Conservation (phyloP, 306 rosid genomes). For the Vicia faba region DNA sequence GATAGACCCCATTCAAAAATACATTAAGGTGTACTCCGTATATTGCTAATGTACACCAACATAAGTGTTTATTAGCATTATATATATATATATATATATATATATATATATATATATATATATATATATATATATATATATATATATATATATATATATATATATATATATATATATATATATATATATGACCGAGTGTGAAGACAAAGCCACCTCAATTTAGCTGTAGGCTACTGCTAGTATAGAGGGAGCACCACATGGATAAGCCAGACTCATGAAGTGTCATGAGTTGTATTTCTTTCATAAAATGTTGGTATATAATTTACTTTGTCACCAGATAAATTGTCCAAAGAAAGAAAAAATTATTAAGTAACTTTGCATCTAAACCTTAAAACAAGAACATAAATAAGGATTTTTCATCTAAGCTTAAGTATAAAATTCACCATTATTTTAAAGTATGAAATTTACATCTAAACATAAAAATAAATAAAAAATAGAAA, state of each 20-base stretch:
- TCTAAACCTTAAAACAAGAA: not conserved
- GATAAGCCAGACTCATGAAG: not conserved
- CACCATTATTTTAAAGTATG: not conserved
- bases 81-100: too few species aligned
- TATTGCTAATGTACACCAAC: too few species aligned
- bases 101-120: too few species aligned
- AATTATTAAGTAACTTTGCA: not conserved
- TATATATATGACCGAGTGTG: not conserved
- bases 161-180: too few species aligned
- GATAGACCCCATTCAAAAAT: too few species aligned
- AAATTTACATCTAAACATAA: not conserved
- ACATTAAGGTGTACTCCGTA: too few species aligned
- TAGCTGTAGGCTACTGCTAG: conserved; percentile 26
- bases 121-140: too few species aligned
- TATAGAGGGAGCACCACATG: conserved; percentile 38
- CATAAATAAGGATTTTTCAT: too few species aligned
- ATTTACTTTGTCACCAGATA: not conserved
- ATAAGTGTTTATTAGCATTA: too few species aligned
- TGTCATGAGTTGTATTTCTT: conserved; percentile 25
- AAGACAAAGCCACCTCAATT: conserved; percentile 39
- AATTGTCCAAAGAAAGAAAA: not conserved
- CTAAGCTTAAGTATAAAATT: not conserved
- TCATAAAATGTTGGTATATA: not conserved
- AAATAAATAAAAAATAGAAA: too few species aligned
- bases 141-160: too few species aligned